These are phyloP conservation scores for Kurtzmaniella natalensis DNA, from an alignment of 1,139 yeast genomes.

Conservation along the genomic window DNA sequence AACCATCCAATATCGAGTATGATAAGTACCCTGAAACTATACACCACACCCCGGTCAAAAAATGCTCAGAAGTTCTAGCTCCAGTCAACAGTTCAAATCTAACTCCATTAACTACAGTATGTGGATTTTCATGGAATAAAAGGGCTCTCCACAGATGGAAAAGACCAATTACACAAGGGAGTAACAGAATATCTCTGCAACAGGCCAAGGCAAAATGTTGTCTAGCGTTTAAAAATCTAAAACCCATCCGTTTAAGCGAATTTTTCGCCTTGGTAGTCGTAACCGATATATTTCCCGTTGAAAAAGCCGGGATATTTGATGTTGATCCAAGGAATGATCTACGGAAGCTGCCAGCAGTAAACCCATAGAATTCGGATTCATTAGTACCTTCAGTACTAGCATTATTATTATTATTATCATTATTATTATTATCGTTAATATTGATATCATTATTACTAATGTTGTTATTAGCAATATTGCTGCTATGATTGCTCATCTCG, in stretches of 20 bases:
- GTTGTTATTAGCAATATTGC: too few species aligned
- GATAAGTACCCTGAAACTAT: constrained; percentile 81
- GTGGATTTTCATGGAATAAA: constrained; percentile 25
- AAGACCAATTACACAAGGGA: constrained; percentile 60
- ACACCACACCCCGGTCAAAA: constrained; percentile 76
- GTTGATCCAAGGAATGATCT: neutral
- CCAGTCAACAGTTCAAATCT: constrained; percentile 30
- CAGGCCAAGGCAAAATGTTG: constrained; percentile 73
- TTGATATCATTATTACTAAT: neutral
- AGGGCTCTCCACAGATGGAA: constrained; percentile 51
- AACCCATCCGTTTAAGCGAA: constrained; percentile 53
- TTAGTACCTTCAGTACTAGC: neutral
- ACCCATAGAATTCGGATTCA: constrained; percentile 1
- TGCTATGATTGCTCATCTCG: too few species aligned
- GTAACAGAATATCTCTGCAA: constrained; percentile 67
- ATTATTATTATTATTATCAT: neutral
- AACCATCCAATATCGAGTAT: constrained; percentile 79
- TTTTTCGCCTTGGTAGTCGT: constrained; percentile 8
- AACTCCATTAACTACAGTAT: constrained; percentile 13
- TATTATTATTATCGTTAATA: neutral
- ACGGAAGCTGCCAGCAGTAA: neutral
- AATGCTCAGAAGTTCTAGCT: constrained; percentile 65
- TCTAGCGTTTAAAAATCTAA: constrained; percentile 64
- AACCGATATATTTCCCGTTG: neutral
- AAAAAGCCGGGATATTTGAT: neutral